phyloP scores from a whole-genome alignment of 192 early-diverging fungal genomes.

The Neocallimastix lanati region DNA sequence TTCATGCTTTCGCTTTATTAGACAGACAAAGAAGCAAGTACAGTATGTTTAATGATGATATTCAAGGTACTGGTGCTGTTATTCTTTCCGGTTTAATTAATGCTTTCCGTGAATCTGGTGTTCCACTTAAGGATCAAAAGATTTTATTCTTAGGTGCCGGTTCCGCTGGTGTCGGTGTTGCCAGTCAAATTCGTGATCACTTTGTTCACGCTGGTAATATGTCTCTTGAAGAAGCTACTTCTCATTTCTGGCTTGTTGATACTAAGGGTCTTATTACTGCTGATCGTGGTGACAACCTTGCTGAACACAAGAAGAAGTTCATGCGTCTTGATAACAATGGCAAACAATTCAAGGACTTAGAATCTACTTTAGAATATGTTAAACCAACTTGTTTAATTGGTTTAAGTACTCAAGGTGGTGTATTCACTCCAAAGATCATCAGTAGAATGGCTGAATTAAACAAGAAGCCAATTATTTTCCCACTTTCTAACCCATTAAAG shows the following conservation, averaged over 20 bases:
- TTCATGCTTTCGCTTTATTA: conserved; percentile 75
- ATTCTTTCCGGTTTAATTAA: conserved; percentile 85
- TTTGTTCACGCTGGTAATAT: conserved; percentile 57
- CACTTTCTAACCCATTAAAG: conserved; percentile 57
- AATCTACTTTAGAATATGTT: conserved; percentile 66
- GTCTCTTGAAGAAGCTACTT: conserved; percentile 52
- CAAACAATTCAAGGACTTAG: conserved; percentile 50
- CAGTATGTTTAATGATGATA: conserved; percentile 90
- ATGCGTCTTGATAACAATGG: conserved; percentile 69
- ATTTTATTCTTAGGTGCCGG: conserved; percentile 90
- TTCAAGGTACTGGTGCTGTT: conserved; percentile 81
- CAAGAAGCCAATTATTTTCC: conserved; percentile 26
- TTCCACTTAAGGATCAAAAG: conserved; percentile 55
- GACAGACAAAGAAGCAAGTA: conserved; percentile 54
- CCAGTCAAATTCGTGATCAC: conserved; percentile 70
- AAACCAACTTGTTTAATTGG: conserved; percentile 82
- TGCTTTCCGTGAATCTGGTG: conserved; percentile 37
- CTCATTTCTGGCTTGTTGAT: conserved; percentile 76
- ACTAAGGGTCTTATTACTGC: conserved; percentile 76
- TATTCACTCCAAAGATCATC: conserved; percentile 56
- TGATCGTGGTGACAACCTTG: conserved; percentile 71
- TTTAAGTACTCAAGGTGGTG: conserved; percentile 55
- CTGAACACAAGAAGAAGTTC: conserved; percentile 70
- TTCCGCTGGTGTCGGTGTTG: conserved; percentile 86
- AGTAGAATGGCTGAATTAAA: conserved; percentile 55